Evolutionary conservation across 1,284 basidiomycete genomes (phyloP).

Genomic region (Cystobasidium sp.): DNA sequence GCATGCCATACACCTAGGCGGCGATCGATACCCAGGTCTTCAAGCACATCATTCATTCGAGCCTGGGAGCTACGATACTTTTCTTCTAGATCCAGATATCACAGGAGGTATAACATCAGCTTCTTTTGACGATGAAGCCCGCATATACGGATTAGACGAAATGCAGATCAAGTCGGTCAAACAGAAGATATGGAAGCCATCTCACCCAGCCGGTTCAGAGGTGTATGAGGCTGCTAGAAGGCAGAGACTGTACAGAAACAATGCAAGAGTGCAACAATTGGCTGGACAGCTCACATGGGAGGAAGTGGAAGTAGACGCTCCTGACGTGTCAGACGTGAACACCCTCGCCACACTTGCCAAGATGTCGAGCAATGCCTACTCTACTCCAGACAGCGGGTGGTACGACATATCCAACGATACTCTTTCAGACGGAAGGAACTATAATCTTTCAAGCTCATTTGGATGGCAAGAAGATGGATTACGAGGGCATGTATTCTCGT

Average conservation of each 20-base stretch:
- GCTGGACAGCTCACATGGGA: constrained; percentile 58
- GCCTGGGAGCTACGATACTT: constrained; percentile 10
- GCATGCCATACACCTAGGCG: constrained; percentile 37
- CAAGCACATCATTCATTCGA: constrained; percentile 27
- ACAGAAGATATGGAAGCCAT: constrained; percentile 31
- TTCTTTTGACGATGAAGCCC: background rate
- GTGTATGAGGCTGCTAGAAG: constrained; percentile 42
- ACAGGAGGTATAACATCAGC: background rate
- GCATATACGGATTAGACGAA: background rate
- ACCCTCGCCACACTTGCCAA: constrained; percentile 84
- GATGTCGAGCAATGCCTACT: constrained; percentile 92
- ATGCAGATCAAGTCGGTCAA: constrained; percentile 25
- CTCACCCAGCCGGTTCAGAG: constrained; percentile 28
- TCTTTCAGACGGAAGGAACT: constrained; percentile 26
- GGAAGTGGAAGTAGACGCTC: constrained; percentile 61
- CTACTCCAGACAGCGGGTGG: constrained; percentile 65
- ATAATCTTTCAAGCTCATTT: constrained; percentile 69
- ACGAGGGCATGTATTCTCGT: constrained; percentile 75
- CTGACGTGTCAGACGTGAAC: constrained; percentile 73
- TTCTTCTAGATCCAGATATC: constrained; percentile 1
- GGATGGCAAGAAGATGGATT: constrained; percentile 93
- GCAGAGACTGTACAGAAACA: background rate
- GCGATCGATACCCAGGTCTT: constrained; percentile 33
- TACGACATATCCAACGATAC: constrained; percentile 62
- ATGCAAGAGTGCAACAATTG: constrained; percentile 4